These are phyloP conservation scores for Aspergillus coremiiformis DNA, from an alignment of 495 filamentous ascomycete species.

Conservation along the genomic window DNA sequence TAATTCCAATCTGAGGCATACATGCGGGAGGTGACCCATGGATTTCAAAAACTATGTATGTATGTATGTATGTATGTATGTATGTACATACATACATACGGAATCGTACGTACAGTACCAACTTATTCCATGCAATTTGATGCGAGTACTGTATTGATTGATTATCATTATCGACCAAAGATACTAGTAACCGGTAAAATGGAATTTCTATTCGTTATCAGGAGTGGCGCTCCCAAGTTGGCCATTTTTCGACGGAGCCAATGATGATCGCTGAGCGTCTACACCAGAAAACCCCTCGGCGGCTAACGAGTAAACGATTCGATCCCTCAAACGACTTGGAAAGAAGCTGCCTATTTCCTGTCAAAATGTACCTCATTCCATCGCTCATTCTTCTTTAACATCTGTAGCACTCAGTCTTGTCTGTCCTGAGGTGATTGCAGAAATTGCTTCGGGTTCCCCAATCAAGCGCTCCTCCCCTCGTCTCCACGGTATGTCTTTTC, in stretches of 20 bases:
- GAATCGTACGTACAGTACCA: too few species aligned
- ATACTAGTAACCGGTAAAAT: neutral
- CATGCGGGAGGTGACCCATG: neutral
- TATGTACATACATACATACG: too few species aligned
- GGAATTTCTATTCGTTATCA: slow-evolving; percentile 3
- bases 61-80: too few species aligned
- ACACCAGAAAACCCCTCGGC: slow-evolving; percentile 14
- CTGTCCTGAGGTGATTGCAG: neutral
- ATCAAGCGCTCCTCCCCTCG: neutral
- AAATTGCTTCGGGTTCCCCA: neutral
- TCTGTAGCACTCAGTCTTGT: too few species aligned
- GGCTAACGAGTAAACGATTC: too few species aligned
- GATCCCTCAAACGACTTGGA: neutral
- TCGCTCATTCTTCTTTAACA: neutral
- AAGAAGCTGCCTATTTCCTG: neutral
- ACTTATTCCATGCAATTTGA: neutral
- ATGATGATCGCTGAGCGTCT: slow-evolving; percentile 35
- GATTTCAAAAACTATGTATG: neutral
- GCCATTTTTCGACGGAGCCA: slow-evolving; percentile 9
- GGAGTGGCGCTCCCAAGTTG: neutral
- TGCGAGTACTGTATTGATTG: too few species aligned
- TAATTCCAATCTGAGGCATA: neutral
- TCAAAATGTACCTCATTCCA: neutral
- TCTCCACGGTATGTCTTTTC: neutral
- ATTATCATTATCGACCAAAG: too few species aligned